Evolutionary conservation across 169 alveolate species (phyloP).

Genomic region (Miamiensis avidus): DNA sequence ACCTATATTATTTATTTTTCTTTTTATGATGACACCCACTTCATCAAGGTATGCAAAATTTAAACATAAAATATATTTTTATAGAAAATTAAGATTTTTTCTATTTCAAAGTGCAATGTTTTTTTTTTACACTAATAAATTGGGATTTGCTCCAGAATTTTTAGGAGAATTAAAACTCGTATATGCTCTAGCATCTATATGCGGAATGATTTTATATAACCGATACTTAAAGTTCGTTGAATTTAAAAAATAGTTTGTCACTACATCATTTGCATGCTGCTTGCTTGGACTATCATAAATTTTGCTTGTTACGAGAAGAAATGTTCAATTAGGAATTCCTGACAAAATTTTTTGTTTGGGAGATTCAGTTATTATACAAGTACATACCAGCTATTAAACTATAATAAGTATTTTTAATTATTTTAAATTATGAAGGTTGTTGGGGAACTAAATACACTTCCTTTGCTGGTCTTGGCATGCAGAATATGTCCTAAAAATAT

Average conservation of each 20-base stretch:
- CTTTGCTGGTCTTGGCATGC: conserved; percentile 94
- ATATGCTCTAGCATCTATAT: conserved; percentile 91
- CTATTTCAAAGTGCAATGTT: conserved; percentile 85
- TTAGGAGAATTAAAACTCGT: conserved; percentile 94
- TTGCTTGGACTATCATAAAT: conserved; percentile 67
- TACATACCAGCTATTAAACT: no score
- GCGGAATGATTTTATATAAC: conserved; percentile 89
- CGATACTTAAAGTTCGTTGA: conserved; percentile 82
- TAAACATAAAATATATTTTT: no score
- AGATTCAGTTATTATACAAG: conserved; percentile 90
- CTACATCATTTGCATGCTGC: conserved; percentile 84
- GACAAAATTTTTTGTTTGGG: conserved; percentile 90
- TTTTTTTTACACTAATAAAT: conserved; percentile 91
- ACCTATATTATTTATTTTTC: conserved; percentile 90
- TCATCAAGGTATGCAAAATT: conserved; percentile 65
- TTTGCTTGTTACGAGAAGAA: conserved; percentile 85
- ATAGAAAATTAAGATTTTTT: no score
- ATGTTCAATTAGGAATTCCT: conserved; percentile 85
- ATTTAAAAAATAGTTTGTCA: conserved; percentile 85
- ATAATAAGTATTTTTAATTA: no score
- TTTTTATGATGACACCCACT: conserved; percentile 78
- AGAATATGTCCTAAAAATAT: conserved; percentile 94
- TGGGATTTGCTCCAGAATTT: conserved; percentile 92
- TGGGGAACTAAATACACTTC: conserved; percentile 83
- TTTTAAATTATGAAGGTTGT: no score